Evolutionary conservation across 306 rosid species (phyloP), one percentile per base, ranked within the genome.

Genomic region (Cucurbita maxima): DNA sequence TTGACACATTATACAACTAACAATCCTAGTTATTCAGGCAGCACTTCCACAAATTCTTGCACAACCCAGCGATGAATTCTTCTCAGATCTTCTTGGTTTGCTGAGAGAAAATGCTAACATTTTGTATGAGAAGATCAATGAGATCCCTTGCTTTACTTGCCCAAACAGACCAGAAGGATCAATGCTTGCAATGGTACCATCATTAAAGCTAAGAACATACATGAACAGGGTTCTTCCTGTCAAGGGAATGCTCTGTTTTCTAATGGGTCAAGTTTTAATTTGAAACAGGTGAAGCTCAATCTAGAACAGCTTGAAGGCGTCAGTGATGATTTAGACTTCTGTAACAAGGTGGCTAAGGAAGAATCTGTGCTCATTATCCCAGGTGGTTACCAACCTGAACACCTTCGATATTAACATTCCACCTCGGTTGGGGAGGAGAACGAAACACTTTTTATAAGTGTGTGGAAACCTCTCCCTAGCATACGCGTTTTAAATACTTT

Each of bases 81-180:
- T 78, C 71, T 51, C 74, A 38, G 79, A 72, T 40, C 44, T 56
- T 59, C 40, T 83, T 25, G 80, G 75, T 41, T 6, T 64, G 38
- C 51, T 86, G n/a, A 63, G 87, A 71, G 72, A 22, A 36, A 37
- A 70, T 61, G 84, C 87, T 10, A 22, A 63, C 7, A 57, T 43
- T 20, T 82, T 80, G 44, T 85, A 57, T 25, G 62, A 69, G 2
- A 82, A 45, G 72, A 74, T 87, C 4, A 79, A 69, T 30, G 87
- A 84, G 38, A 82, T 82, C 60, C 80, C 85, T 22, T 79, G 81
- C 72, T 61, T 84, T 10, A 62, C 77, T 64, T 84, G 87, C 77
- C 87, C 85, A 54, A 47, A 66, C 80, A 87, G 82, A 80, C 84
- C 84, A 34, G 84, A 82, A 67, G 91, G 91, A 56, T 20, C 91